Conservation (phyloP, 1,284 basidiomycete genomes). For the Nidula niveotomentosa region DNA sequence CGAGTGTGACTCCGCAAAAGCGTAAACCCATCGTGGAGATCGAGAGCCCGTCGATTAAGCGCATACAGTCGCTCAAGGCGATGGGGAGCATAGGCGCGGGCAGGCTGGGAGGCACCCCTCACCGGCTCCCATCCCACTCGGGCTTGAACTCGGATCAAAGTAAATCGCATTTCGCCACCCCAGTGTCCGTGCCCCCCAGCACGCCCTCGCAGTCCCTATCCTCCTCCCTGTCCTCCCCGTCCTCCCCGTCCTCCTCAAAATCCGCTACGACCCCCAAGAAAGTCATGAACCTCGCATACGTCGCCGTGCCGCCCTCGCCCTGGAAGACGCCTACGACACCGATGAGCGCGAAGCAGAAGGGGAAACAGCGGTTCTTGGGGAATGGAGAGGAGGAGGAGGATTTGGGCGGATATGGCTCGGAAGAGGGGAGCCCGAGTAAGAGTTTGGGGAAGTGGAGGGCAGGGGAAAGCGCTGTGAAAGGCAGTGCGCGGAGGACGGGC, state of each 20-base stretch:
- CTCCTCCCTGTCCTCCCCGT: neutral
- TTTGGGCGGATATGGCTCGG: conserved; percentile 60
- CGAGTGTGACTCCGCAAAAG: conserved; percentile 46
- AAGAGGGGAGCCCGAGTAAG: conserved; percentile 41
- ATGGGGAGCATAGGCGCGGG: too few relatives aligned
- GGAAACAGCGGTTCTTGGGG: conserved; percentile 20
- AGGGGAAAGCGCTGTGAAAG: conserved; percentile 33
- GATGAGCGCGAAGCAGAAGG: conserved; percentile 22
- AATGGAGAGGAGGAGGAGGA: conserved; percentile 44
- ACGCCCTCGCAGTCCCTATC: too few relatives aligned
- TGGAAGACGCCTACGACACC: conserved; percentile 13
- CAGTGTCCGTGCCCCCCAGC: too few relatives aligned
- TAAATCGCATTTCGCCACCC: too few relatives aligned
- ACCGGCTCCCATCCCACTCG: too few relatives aligned
- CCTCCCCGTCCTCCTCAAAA: conserved; percentile 9
- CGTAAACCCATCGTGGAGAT: conserved; percentile 43
- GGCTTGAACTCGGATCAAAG: too few relatives aligned
- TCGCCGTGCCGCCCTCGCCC: conserved; percentile 53
- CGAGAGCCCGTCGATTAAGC: conserved; percentile 50
- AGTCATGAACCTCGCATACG: conserved; percentile 51
- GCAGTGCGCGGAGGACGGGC: conserved; percentile 59
- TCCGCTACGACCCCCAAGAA: conserved; percentile 31
- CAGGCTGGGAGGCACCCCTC: too few relatives aligned
- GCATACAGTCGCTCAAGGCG: conserved; percentile 35
- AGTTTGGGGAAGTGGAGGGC: conserved; percentile 8